Base-by-base conservation (phyloP, 129 eudicot species). In the Logfia minima region DNA sequence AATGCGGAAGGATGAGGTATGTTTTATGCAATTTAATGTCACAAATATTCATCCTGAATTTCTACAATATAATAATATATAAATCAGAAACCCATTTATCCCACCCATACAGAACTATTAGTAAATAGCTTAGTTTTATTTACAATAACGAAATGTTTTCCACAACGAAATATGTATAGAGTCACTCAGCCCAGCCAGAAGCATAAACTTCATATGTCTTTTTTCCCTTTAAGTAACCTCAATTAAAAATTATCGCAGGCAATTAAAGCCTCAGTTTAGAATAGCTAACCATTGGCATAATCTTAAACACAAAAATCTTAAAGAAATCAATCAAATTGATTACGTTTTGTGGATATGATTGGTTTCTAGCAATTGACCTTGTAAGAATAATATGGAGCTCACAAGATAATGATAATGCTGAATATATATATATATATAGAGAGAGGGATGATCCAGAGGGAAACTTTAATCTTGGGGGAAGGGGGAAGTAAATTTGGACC, bases 131-230 rank as follows among this genome's bases (percentile, higher is more conserved):
- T 29, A 17, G 6, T 63, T 14, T 63, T 14, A 4, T 28, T 26
- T 23, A 28, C 41, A 11, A 63, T 63, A 17, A 63, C 29, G 41
- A 63, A 13, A 64, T 64, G 11, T 26, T 16, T 29, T 63, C 19
- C 18, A 16, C n/a, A 63, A 63, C 3, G 32, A 63, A 26, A 11
- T 63, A 63, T 37, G 5, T 29, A 22, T 9, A 22, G 67, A 22
- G 68, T 63, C 26, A 11, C 68, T 63, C 68, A 63, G 39, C 68
- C 13, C 68, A 63, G 26, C 39, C 28, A 63, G 39, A 65, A 65
- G 69, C 39, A 65, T 14, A 29, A 64, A 64, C n/a, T 3, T 65
- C 65, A 58, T 8, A n/a, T 59, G 65, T 59, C 29, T 11, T 19
- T 21, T 59, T 59, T 56, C 65, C 14, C 29, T 59, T 59, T 21